phyloP scores from a whole-genome alignment of 306 rosid species.

The Acacia acuminata region DNA sequence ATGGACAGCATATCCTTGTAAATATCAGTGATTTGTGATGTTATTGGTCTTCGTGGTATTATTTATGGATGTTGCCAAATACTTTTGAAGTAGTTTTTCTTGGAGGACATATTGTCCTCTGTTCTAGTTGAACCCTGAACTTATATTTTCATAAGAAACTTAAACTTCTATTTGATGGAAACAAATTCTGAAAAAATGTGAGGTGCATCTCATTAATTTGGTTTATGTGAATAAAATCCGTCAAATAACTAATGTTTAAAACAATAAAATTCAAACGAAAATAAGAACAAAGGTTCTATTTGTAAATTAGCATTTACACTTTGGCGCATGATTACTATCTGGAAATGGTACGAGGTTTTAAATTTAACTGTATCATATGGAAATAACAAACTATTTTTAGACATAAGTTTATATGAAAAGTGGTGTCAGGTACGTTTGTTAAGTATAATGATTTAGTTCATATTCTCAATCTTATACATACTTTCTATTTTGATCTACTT shows the following conservation, averaged over 20 bases:
- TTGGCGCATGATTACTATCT: neutral
- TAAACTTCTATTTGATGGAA: neutral
- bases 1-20: neutral
- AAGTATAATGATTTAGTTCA: conserved; percentile 18
- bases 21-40: conserved; percentile 5
- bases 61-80: neutral
- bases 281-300: neutral
- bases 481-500: conserved; percentile 29
- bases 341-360: neutral
- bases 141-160: neutral
- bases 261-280: neutral
- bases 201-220: neutral
- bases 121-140: neutral
- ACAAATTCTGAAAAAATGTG: conserved; percentile 9
- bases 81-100: neutral
- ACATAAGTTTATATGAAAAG: conserved; percentile 5
- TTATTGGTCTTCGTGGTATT: conserved; percentile 2
- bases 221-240: neutral
- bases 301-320: neutral
- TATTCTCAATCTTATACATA: conserved; percentile 17
- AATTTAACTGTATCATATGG: neutral
- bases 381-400: conserved; percentile 23
- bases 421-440: conserved; percentile 8
- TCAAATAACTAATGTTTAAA: neutral
- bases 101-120: neutral